These are phyloP conservation scores for Magnusiomyces sp. DNA, from an alignment of 1,139 yeast species.

Conservation along the genomic window DNA sequence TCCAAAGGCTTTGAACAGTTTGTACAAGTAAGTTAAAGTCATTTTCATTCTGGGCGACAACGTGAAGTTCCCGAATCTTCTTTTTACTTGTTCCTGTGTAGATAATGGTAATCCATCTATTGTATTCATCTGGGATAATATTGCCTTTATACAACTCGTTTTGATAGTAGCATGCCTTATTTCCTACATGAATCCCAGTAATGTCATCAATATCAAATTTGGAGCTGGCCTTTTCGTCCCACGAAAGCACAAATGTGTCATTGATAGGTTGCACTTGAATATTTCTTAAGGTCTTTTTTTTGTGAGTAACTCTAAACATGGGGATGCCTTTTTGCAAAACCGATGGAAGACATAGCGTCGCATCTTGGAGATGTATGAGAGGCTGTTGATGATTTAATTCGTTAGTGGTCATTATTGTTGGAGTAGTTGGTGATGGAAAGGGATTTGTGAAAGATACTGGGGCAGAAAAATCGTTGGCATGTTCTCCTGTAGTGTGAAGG, in stretches of 20 bases:
- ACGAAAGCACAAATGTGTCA: slow-evolving; percentile 39
- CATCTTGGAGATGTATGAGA: neutral
- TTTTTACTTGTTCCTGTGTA: slow-evolving; percentile 42
- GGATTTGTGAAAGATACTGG: no score
- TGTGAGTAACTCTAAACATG: slow-evolving; percentile 57
- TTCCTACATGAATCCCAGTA: slow-evolving; percentile 55
- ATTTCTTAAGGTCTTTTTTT: slow-evolving; percentile 50
- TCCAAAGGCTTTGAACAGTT: slow-evolving; percentile 40
- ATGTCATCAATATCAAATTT: slow-evolving; percentile 63
- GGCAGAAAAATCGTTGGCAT: no score
- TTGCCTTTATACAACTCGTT: slow-evolving; percentile 32
- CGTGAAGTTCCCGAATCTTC: slow-evolving; percentile 58
- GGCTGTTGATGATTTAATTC: neutral
- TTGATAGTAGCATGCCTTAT: slow-evolving; percentile 70
- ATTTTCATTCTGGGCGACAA: slow-evolving; percentile 57
- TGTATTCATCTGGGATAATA: neutral
- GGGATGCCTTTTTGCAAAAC: slow-evolving; percentile 33
- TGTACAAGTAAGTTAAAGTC: slow-evolving; percentile 51
- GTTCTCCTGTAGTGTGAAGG: no score
- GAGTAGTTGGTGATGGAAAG: neutral
- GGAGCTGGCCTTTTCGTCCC: slow-evolving; percentile 45
- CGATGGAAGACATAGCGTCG: slow-evolving; percentile 27
- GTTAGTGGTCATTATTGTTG: neutral
- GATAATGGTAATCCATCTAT: slow-evolving; percentile 76
- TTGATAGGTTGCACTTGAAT: slow-evolving; percentile 36